Evolutionary conservation across 768 basidiomycete genomes (phyloP).

Genomic region (Pleurotus eryngii): DNA sequence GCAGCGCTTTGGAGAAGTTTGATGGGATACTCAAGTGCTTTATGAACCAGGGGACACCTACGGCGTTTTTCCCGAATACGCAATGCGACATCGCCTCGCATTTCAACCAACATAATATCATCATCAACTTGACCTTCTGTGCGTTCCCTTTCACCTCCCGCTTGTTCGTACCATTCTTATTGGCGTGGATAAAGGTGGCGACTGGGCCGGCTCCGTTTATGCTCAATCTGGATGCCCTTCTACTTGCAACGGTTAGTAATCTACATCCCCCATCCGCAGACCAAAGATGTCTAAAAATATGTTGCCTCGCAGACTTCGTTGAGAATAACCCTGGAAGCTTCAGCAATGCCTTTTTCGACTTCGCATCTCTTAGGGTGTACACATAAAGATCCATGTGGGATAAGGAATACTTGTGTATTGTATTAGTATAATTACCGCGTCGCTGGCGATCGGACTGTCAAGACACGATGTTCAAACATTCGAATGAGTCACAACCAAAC

Average conservation of each 20-base stretch:
- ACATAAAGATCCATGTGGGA: constrained; percentile 8
- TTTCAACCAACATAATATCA: constrained; percentile 57
- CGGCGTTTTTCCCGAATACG: constrained; percentile 57
- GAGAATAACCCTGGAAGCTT: constrained; percentile 60
- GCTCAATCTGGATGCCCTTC: constrained; percentile 46
- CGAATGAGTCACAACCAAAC: too few species aligned
- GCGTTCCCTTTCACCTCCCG: constrained; percentile 2
- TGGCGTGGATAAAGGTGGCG: constrained; percentile 32
- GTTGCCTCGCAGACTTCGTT: constrained; percentile 42
- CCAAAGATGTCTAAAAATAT: neutral
- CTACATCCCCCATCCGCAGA: neutral
- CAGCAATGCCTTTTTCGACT: constrained; percentile 60
- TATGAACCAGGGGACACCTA: constrained; percentile 45
- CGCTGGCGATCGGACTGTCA: too few species aligned
- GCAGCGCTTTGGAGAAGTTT: neutral
- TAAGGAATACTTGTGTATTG: too few species aligned
- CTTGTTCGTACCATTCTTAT: neutral
- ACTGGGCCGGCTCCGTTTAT: constrained; percentile 55
- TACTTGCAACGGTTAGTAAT: constrained; percentile 43
- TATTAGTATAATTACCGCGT: too few species aligned
- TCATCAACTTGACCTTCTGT: constrained; percentile 53
- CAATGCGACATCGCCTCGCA: constrained; percentile 54
- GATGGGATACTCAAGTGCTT: neutral
- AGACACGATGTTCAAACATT: too few species aligned
- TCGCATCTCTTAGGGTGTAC: constrained; percentile 47